Conservation (phyloP, 192 early-diverging fungal genomes). For the Coemansia sp. region DNA sequence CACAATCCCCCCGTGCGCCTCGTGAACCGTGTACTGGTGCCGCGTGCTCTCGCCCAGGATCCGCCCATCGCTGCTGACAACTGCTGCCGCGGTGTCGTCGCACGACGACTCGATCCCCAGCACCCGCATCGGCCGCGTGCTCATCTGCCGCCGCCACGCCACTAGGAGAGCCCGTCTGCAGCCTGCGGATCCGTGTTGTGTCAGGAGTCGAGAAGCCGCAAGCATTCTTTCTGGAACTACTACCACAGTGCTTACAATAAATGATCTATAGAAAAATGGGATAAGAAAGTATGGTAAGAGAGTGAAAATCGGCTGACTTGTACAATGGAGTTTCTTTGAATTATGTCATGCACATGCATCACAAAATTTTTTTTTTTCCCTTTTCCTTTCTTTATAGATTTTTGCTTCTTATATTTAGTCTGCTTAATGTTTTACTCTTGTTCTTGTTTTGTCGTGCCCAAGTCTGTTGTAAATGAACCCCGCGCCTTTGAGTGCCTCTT, state of each 20-base stretch:
- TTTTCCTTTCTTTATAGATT: not conserved
- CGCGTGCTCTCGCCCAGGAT: constrained; percentile 64
- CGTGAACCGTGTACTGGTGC: constrained; percentile 68
- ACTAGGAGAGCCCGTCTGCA: not conserved
- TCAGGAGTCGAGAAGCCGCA: not conserved
- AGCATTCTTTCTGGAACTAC: not conserved
- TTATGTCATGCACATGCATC: too few species aligned
- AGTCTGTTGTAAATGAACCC: constrained; percentile 6
- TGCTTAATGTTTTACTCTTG: not conserved
- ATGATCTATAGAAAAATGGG: too few species aligned
- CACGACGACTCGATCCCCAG: constrained; percentile 79
- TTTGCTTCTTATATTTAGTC: not conserved
- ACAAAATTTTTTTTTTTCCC: not conserved
- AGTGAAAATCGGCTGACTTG: too few species aligned
- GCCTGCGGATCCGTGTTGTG: not conserved
- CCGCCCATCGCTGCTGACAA: constrained; percentile 64
- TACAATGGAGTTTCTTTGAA: too few species aligned
- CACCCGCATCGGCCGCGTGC: constrained; percentile 19
- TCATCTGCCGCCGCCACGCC: constrained; percentile 5
- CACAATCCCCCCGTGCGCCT: constrained; percentile 73
- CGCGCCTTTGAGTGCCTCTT: not conserved
- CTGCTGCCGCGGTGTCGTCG: constrained; percentile 75
- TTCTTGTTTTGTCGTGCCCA: not conserved
- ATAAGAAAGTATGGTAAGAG: too few species aligned
- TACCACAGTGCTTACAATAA: too few species aligned